Conservation (phyloP, 495 filamentous ascomycete genomes). For the Oleoguttula mirabilis region DNA sequence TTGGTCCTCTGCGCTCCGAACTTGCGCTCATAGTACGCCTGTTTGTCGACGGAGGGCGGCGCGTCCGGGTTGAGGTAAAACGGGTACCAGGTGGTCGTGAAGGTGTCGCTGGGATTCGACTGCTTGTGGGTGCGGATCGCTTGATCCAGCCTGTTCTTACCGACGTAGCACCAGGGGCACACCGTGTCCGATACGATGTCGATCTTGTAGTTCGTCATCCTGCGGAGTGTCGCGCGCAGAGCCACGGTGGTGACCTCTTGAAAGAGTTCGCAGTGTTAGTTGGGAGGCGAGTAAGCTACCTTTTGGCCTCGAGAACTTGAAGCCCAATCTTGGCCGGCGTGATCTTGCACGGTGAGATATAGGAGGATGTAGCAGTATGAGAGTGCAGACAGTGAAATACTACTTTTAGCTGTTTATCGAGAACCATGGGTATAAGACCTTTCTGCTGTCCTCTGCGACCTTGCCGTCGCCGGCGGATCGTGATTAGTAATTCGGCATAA, state of each 20-base stretch:
- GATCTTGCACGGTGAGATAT: no score
- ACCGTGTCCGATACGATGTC: constrained; percentile 65
- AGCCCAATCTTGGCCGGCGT: no score
- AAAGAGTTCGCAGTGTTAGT: no score
- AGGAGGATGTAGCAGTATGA: no score
- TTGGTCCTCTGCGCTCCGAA: constrained; percentile 49
- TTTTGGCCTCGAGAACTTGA: no score
- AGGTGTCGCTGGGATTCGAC: constrained; percentile 52
- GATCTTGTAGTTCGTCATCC: constrained; percentile 69
- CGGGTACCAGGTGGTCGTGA: constrained; percentile 59
- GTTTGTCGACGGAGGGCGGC: constrained; percentile 42
- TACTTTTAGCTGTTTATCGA: no score
- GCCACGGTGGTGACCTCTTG: constrained; percentile 21
- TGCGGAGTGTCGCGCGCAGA: constrained; percentile 25
- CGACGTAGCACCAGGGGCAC: constrained; percentile 80
- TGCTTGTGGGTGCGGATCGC: constrained; percentile 58
- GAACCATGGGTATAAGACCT: no score
- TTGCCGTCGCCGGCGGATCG: no score
- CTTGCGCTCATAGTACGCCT: constrained; percentile 38
- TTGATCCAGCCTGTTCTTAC: constrained; percentile 56
- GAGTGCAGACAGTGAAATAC: no score
- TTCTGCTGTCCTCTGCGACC: no score
- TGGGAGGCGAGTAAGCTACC: no score
- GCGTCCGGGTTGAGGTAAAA: constrained; percentile 67
- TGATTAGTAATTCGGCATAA: no score